phyloP scores from a whole-genome alignment of 139 green algal genomes.

The Microglena sp. region DNA sequence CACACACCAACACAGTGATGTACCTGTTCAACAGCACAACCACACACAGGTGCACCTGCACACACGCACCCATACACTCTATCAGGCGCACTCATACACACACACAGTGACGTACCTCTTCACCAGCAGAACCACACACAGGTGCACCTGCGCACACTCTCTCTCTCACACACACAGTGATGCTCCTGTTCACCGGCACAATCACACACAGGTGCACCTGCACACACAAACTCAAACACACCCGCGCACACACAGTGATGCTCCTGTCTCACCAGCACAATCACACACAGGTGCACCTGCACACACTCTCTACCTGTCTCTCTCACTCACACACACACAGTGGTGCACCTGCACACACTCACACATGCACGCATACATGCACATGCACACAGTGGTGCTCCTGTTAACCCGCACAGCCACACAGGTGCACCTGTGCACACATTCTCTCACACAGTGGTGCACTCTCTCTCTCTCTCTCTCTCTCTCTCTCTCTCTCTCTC shows the following conservation, averaged over 20 bases:
- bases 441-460: no score
- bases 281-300: neutral
- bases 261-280: neutral
- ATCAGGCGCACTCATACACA: neutral
- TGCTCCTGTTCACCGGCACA: neutral
- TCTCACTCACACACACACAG: neutral
- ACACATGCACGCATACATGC: neutral
- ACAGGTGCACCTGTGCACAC: slow-evolving; percentile 2
- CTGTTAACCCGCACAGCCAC: neutral
- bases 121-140: neutral
- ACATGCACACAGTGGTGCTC: neutral
- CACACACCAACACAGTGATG: neutral
- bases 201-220: neutral
- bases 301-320: slow-evolving; percentile 2
- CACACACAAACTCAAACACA: neutral
- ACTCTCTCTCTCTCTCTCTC: no score
- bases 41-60: neutral
- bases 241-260: neutral
- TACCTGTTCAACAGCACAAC: neutral
- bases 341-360: neutral
- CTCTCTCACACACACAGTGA: slow-evolving; percentile 1
- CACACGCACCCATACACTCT: neutral
- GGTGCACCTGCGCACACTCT: neutral
- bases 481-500: no score
- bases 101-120: neutral